Conservation (phyloP, 495 filamentous ascomycete species). For the Trichoderma parareesei region DNA sequence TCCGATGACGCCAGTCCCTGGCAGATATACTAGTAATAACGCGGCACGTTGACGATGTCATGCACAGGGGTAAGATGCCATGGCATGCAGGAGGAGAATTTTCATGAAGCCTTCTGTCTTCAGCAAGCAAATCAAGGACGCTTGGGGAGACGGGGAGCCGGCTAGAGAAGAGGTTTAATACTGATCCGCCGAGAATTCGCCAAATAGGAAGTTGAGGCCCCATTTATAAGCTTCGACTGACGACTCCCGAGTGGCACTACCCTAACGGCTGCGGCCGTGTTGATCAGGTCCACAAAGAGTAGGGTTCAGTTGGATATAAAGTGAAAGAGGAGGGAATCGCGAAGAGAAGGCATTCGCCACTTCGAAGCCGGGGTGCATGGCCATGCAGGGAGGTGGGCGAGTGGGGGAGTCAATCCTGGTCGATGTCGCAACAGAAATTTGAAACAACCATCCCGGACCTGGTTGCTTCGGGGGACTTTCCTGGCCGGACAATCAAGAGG, state of each 20-base stretch:
- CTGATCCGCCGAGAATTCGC: background rate
- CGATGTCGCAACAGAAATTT: constrained; percentile 2
- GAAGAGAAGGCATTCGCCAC: background rate
- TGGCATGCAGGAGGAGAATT: background rate
- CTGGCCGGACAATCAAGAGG: background rate
- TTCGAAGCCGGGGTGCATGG: background rate
- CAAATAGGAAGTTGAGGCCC: background rate
- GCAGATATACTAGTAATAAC: background rate
- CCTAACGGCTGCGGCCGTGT: constrained; percentile 4
- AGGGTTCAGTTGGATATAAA: background rate
- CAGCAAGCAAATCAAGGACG: background rate
- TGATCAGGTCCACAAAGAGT: background rate
- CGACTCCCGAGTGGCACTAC: background rate
- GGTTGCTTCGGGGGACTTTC: background rate
- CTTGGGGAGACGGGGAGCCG: background rate
- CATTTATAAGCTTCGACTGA: background rate
- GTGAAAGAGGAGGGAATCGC: background rate
- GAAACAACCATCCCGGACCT: constrained; percentile 4
- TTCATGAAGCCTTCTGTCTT: background rate
- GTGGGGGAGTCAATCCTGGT: background rate
- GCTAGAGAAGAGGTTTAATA: background rate
- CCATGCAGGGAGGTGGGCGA: constrained; percentile 4
- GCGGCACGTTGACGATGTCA: background rate
- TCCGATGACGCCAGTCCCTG: background rate
- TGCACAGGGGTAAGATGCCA: background rate